phyloP scores from a whole-genome alignment of 1,284 basidiomycete species.

The Blastosporella zonata region DNA sequence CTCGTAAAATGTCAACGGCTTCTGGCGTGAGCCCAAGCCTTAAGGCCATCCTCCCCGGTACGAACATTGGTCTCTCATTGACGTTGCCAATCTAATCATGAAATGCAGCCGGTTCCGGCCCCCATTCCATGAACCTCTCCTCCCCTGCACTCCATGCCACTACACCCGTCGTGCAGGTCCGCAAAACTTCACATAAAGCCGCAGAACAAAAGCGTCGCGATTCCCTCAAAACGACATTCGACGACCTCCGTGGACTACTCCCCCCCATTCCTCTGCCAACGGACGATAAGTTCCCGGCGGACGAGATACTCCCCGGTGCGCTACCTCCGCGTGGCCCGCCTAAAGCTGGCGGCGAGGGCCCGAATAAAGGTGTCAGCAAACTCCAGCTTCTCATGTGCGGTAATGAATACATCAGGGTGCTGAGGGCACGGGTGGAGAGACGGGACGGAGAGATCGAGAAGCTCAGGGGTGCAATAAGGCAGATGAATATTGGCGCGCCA shows the following conservation, averaged over 20 bases:
- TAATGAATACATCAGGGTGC: conserved; percentile 81
- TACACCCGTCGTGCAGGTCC: conserved; percentile 37
- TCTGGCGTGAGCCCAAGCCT: conserved; percentile 46
- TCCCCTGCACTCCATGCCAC: conserved; percentile 21
- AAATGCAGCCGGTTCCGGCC: conserved; percentile 10
- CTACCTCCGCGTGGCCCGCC: conserved; percentile 85
- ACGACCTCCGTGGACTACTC: conserved; percentile 85
- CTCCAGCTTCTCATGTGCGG: conserved; percentile 87
- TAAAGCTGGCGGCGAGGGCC: conserved; percentile 81
- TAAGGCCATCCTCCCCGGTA: conserved; percentile 72
- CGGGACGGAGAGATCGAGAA: conserved; percentile 78
- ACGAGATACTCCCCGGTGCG: conserved; percentile 76
- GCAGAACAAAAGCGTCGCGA: conserved; percentile 97
- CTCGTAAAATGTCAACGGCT: conserved; percentile 27
- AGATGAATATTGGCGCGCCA: conserved; percentile 46
- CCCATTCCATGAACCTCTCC: conserved; percentile 19
- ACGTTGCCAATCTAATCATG: neutral
- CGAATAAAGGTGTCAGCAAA: conserved; percentile 95
- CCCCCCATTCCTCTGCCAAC: conserved; percentile 85
- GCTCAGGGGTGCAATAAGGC: conserved; percentile 67
- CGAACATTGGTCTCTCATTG: conserved; percentile 10
- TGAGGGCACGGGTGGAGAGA: conserved; percentile 78
- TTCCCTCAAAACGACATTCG: conserved; percentile 93
- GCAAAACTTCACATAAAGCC: conserved; percentile 93
- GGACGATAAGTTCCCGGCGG: conserved; percentile 57